Evolutionary conservation across 176 grass and related monocot species (phyloP), one percentile per base, ranked within the genome.

Genomic region (Oryza coarctata): DNA sequence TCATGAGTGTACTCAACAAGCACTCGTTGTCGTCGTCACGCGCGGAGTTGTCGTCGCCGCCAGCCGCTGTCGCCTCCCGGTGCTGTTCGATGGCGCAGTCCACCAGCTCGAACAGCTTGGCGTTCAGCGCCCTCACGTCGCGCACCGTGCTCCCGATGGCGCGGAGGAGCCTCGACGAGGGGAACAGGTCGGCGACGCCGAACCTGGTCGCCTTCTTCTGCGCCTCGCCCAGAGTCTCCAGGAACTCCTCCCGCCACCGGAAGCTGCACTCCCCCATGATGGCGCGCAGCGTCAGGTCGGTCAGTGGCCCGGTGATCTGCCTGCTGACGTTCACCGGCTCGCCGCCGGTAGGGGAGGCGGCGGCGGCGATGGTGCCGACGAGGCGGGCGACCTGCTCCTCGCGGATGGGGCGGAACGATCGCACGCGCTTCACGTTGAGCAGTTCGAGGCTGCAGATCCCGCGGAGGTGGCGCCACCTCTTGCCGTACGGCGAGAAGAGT

Each of bases 381-480:
- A 89, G 55, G 45, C 65, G 64, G 0, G 5, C 55, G 4, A 80
- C 87, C 62, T 88, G 81, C 4, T 79, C 87, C 39, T 88, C 81
- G 29, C 74, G 74, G 18, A 82, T 68, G 18, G 31, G 31, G 2
- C 74, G 33, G 65, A 81, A 87, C 1, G 85, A 87, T 1, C 40
- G 65, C 26, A 87, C 79, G 12, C 86, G 52, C 65, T 63, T 82
- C 32, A 55, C 30, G 15, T 45, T 71, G 18, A 87, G 66, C 3
- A 87, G 79, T 30, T 87, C 64, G n/a, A 77, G 5, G 52, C 50
- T 47, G 87, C 81, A 80, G 41, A 85, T 80, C 70, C 49, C 75
- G 10, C 82, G 81, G 22, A 89, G 43, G 25, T 67, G 41, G 10
- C 82, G 69, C 82, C 87, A 89, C 40, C 50, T 11, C 12, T 49